phyloP scores from a whole-genome alignment of 257 asterid genomes.

The Buddleja alternifolia region DNA sequence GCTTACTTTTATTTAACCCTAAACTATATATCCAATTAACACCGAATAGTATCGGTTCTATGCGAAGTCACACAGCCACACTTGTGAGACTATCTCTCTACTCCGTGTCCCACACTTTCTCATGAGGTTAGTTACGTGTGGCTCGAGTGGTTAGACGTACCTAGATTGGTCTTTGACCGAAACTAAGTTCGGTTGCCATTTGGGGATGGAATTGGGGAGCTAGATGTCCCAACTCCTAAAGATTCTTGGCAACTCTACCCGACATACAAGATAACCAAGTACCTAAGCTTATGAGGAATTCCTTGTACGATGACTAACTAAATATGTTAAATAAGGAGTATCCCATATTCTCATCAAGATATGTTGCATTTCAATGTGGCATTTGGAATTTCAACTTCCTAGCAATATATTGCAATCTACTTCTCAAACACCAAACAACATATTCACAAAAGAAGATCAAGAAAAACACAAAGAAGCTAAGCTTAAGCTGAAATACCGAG shows the following conservation, averaged over 20 bases:
- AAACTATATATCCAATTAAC: too few relatives aligned
- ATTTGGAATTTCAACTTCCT: conserved; percentile 29
- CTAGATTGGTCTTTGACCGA: too few relatives aligned
- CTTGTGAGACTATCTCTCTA: background rate
- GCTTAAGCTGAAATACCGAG: conserved; percentile 43
- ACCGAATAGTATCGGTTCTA: background rate
- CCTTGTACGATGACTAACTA: conserved; percentile 23
- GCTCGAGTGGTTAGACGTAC: too few relatives aligned
- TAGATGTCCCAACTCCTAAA: too few relatives aligned
- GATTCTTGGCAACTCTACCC: too few relatives aligned
- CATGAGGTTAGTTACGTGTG: background rate
- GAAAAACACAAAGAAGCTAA: conserved; percentile 49
- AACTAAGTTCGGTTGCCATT: too few relatives aligned
- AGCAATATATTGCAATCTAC: conserved; percentile 30
- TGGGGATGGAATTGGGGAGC: too few relatives aligned
- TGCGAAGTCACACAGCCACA: too few relatives aligned
- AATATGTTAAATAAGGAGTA: conserved; percentile 33
- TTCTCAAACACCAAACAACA: conserved; percentile 40
- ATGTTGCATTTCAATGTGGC: conserved; percentile 34
- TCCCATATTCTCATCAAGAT: conserved; percentile 28
- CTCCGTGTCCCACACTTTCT: background rate
- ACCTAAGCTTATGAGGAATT: conserved; percentile 22
- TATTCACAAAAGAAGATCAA: conserved; percentile 47
- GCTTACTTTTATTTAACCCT: too few relatives aligned
- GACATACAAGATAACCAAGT: background rate